These are phyloP conservation scores for Staphylotrichum tortipilum DNA, from an alignment of 495 filamentous ascomycete species.

Conservation along the genomic window DNA sequence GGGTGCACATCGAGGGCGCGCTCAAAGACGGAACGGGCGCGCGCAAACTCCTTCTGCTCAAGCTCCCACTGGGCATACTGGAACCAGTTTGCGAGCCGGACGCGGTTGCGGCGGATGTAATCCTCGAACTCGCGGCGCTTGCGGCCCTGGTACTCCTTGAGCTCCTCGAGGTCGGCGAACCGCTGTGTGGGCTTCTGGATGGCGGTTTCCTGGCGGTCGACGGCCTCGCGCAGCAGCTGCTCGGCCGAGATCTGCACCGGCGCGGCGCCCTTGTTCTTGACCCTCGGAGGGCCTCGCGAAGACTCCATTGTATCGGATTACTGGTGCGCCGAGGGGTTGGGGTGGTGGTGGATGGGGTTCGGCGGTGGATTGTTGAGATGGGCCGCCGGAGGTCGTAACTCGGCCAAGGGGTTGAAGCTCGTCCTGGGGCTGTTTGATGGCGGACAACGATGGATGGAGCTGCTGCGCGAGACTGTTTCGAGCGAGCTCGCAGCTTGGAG, in stretches of 20 bases:
- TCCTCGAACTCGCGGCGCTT: constrained; percentile 96
- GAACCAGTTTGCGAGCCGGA: constrained; percentile 99
- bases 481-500: no score
- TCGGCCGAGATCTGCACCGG: constrained; percentile 88
- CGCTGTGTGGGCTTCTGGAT: constrained; percentile 87
- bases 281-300: constrained; percentile 85
- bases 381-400: no score
- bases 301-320: constrained; percentile 62
- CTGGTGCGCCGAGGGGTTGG: not conserved
- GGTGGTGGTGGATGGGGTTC: not conserved
- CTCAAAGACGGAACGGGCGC: constrained; percentile 93
- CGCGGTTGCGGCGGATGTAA: constrained; percentile 88
- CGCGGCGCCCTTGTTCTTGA: constrained; percentile 94
- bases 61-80: constrained; percentile 95
- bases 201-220: constrained; percentile 87
- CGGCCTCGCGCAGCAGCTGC: constrained; percentile 94
- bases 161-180: constrained; percentile 93
- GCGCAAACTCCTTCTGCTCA: constrained; percentile 95
- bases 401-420: no score
- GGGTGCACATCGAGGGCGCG: constrained; percentile 86
- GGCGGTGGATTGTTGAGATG: no score
- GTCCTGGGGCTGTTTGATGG: no score
- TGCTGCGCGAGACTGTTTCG: no score
- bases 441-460: no score
- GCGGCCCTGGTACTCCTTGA: constrained; percentile 93